phyloP scores from a whole-genome alignment of 2,329 filamentous ascomycete species.

The Exophiala lecanii-corni region DNA sequence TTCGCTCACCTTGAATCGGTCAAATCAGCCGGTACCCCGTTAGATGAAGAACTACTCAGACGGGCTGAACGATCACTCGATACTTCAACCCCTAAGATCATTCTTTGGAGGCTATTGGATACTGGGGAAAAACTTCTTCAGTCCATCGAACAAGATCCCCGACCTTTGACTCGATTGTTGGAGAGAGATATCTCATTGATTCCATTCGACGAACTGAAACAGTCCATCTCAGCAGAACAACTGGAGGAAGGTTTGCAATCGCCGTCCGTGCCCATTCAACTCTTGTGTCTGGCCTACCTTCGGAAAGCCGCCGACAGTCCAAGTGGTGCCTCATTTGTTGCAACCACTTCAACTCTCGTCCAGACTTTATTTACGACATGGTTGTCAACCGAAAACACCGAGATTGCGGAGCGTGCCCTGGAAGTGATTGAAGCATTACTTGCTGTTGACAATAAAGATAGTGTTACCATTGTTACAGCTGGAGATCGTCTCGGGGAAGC shows the following conservation, averaged over 20 bases:
- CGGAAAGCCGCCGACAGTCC: constrained; percentile 50
- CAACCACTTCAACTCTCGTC: constrained; percentile 52
- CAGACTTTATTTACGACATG: constrained; percentile 53
- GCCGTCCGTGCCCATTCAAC: constrained; percentile 51
- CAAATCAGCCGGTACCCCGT: constrained; percentile 10
- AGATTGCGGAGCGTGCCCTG: constrained; percentile 51
- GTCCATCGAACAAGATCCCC: constrained; percentile 53
- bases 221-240: constrained; percentile 46
- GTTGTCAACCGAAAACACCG: constrained; percentile 53
- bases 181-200: constrained; percentile 47
- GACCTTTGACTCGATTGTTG: constrained; percentile 50
- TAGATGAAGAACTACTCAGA: constrained; percentile 25
- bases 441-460: constrained; percentile 43
- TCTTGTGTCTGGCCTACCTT: constrained; percentile 52
- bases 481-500: constrained; percentile 28
- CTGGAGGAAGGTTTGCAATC: constrained; percentile 52
- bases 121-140: constrained; percentile 21
- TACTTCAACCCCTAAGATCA: constrained; percentile 16
- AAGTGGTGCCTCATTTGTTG: constrained; percentile 55
- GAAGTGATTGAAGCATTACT: constrained; percentile 51
- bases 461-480: constrained; percentile 25
- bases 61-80: constrained; percentile 24
- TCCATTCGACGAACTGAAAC: constrained; percentile 47
- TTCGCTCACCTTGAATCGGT: constrained; percentile 23
- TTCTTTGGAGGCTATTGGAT: constrained; percentile 22